Evolutionary conservation across 768 basidiomycete genomes (phyloP).

Genomic region (Boletus rubroflammeus): DNA sequence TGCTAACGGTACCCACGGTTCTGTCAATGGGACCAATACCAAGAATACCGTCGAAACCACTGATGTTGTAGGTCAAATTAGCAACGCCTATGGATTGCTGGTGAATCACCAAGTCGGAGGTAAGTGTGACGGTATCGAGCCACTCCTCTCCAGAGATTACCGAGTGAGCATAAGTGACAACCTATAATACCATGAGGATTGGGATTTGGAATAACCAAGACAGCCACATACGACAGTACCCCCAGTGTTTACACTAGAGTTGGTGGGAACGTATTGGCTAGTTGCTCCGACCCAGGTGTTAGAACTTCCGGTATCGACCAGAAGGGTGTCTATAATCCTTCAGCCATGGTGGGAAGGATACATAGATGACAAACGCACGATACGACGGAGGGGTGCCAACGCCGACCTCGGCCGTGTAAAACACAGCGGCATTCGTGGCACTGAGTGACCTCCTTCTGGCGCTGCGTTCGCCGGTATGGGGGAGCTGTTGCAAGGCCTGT

Average conservation of each 20-base stretch:
- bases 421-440: slow-evolving; percentile 22
- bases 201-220: neutral
- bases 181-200: slow-evolving; percentile 4
- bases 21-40: slow-evolving; percentile 35
- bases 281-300: slow-evolving; percentile 33
- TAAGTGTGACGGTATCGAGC: slow-evolving; percentile 11
- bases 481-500: slow-evolving; percentile 3
- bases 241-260: slow-evolving; percentile 19
- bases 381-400: slow-evolving; percentile 27
- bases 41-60: slow-evolving; percentile 41
- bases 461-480: neutral
- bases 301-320: slow-evolving; percentile 34
- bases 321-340: slow-evolving; percentile 20
- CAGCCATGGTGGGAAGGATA: neutral
- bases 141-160: slow-evolving; percentile 12
- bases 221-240: slow-evolving; percentile 17
- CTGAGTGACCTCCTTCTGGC: neutral
- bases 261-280: slow-evolving; percentile 15
- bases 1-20: slow-evolving; percentile 25
- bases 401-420: slow-evolving; percentile 31
- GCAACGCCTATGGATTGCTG: slow-evolving; percentile 39
- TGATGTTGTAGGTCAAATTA: slow-evolving; percentile 18
- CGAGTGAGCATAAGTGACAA: neutral
- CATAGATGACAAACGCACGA: slow-evolving; percentile 15
- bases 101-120: slow-evolving; percentile 1